These are phyloP conservation scores for Eucalyptus erythrocorys DNA, from an alignment of 345 rosid species.

Conservation along the genomic window DNA sequence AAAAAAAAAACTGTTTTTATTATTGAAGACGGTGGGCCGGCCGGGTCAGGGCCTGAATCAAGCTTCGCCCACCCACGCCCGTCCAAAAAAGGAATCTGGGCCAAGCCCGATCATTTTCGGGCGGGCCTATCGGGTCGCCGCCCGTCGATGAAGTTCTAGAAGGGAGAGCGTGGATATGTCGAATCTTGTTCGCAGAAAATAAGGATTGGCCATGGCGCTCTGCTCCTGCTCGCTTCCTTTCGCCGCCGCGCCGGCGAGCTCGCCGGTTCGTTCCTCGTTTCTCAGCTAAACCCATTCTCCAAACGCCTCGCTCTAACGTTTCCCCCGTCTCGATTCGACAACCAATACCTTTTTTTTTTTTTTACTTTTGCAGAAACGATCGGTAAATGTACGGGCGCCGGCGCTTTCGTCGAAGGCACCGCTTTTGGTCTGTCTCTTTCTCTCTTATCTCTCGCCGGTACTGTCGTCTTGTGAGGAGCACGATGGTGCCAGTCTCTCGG, in stretches of 20 bases:
- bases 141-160: background rate
- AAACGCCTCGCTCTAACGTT: background rate
- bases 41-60: background rate
- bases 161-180: background rate
- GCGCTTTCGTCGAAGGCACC: background rate
- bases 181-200: background rate
- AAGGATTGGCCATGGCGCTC: background rate
- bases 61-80: background rate
- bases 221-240: background rate
- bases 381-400: background rate
- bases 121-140: background rate
- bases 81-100: background rate
- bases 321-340: background rate
- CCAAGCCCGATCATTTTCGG: background rate
- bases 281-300: background rate
- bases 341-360: background rate
- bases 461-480: accelerated
- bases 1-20: background rate
- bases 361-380: background rate
- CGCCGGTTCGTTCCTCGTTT: background rate
- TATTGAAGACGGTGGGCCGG: background rate
- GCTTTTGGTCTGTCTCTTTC: background rate
- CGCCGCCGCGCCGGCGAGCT: background rate
- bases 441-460: background rate
- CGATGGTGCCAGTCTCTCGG: background rate